Evolutionary conservation across 2,329 filamentous ascomycete species (phyloP).

Genomic region (Trichophyton schoenleinii): DNA sequence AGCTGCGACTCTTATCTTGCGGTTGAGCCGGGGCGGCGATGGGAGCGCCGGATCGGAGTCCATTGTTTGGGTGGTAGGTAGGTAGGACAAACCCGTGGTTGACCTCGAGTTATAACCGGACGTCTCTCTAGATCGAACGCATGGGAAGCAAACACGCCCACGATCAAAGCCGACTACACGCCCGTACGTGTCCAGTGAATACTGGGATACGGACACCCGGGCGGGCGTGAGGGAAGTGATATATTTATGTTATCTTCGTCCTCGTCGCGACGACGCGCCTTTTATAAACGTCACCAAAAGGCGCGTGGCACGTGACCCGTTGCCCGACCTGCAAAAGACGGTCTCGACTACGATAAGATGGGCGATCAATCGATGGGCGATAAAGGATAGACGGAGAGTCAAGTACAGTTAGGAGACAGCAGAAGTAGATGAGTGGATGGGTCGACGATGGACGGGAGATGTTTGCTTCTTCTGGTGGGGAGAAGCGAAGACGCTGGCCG

Average conservation of each 20-base stretch:
- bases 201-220: background rate
- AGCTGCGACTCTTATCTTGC: background rate
- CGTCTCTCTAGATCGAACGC: background rate
- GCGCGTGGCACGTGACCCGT: constrained; percentile 3
- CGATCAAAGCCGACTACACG: background rate
- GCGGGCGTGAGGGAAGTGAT: background rate
- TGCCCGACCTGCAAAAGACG: background rate
- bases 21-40: constrained; percentile 17
- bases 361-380: no score
- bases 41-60: constrained; percentile 28
- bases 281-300: background rate
- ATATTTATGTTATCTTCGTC: background rate
- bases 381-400: no score
- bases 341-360: no score
- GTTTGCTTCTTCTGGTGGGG: no score
- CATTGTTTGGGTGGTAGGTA: constrained; percentile 16
- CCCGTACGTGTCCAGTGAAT: background rate
- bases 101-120: background rate
- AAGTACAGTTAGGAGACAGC: no score
- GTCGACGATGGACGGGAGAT: no score
- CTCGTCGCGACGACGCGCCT: constrained; percentile 9
- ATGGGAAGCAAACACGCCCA: background rate
- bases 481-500: no score
- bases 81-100: no score
- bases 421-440: no score